Base-by-base conservation (phyloP, 495 filamentous ascomycete species). In the Pseudevernia furfuracea region DNA sequence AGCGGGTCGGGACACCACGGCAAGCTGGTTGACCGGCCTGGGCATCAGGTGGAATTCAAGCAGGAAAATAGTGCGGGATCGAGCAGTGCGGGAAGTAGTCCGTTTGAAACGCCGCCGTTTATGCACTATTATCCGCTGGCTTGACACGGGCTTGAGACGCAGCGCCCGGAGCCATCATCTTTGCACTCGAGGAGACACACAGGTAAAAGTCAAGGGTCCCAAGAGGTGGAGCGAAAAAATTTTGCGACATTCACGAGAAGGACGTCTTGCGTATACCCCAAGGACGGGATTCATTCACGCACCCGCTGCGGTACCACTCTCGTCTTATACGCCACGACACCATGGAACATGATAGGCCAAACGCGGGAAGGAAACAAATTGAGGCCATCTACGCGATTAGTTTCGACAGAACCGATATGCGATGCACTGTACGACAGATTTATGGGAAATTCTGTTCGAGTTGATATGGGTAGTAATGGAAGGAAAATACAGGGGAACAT, bases 101-200 rank as follows among this genome's bases (percentile, higher is more conserved):
- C 68, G 10, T 68, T 64, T 41, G 58, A 52, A 11, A 66, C 68
- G 37, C 68, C 68, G 17, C 68, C 68, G 9, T 66, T 68, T 52
- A 61, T 66, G 63, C 63, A 64, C 32, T 66, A 61, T 21, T 68
- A 68, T 66, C 66, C 68, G 21, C 37, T 68, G 61, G 46, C 56
- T 32, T 62, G 60, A 62, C 1, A 19, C 15, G n/a, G 8, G 12
- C 25, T 3, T 19, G 4, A 19, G 23, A 30, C 49, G 49, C 19
- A 19, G 49, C 25, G 49, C 28, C 49, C 1, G 28, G 28, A 32
- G 17, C 14, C 28, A 6, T 53, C 49, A 49, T 19, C 25, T 53
- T 12, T 19, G 25, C 49, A 5, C 25, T 19, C 8, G 25, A 19
- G 25, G 49, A 17, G 25, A 32, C 14, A 12, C 23, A 12, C 1